Evolutionary conservation across 441 rosid genomes (phyloP).

Genomic region (Metrosideros polymorpha): DNA sequence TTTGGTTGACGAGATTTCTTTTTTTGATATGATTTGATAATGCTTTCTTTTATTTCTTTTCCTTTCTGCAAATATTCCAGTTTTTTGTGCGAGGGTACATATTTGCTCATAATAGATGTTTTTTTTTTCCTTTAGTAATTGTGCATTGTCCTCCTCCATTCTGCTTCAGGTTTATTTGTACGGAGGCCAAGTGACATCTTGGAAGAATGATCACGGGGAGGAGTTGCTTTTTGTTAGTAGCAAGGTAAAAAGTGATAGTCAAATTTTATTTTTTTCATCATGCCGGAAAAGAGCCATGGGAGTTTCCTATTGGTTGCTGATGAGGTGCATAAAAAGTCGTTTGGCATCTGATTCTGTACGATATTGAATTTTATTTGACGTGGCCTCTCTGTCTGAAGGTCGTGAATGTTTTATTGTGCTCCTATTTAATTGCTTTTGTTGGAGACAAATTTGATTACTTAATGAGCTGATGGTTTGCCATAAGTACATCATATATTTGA

Average conservation of each 20-base stretch:
- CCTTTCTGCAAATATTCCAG: neutral
- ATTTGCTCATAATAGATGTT: neutral
- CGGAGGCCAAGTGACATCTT: slow-evolving; percentile 65
- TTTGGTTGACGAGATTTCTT: neutral
- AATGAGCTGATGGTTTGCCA: neutral
- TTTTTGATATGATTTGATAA: neutral
- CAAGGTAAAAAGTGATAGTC: slow-evolving; percentile 28
- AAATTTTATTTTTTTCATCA: neutral
- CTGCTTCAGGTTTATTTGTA: slow-evolving; percentile 44
- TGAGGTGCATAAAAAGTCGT: neutral
- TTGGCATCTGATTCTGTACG: neutral
- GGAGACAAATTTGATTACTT: neutral
- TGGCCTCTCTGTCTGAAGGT: neutral
- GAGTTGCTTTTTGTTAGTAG: slow-evolving; percentile 62
- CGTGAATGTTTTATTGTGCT: neutral
- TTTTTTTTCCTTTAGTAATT: neutral
- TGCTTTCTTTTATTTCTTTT: neutral
- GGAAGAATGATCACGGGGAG: slow-evolving; percentile 65
- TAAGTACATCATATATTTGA: neutral
- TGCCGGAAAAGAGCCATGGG: neutral
- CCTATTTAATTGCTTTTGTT: neutral
- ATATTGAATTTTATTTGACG: neutral
- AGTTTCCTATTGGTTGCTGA: neutral
- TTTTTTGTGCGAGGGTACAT: neutral
- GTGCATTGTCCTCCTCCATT: neutral